A percentile compares a stretch with the other conserved stretches of the same genome.
These are phyloP conservation scores for Pulveroboletus ravenelii DNA, from an alignment of 768 basidiomycete genomes.

Conservation along the genomic window DNA sequence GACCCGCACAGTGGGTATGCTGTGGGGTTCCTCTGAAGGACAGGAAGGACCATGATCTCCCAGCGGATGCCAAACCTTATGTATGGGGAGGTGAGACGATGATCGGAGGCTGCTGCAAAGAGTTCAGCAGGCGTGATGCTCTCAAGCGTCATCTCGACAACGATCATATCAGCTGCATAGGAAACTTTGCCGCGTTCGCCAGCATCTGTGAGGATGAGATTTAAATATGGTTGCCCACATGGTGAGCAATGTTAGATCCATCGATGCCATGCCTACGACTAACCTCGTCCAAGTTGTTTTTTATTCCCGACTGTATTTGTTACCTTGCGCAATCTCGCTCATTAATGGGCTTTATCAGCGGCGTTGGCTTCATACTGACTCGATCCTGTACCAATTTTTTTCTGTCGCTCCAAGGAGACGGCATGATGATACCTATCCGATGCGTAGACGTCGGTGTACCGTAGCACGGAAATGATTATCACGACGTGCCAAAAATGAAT, in stretches of 20 bases:
- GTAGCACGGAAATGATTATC: slow-evolving; percentile 10
- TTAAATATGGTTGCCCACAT: slow-evolving; percentile 5
- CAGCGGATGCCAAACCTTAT: slow-evolving; percentile 23
- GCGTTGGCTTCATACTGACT: slow-evolving; percentile 6
- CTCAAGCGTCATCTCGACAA: slow-evolving; percentile 39
- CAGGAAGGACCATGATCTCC: slow-evolving; percentile 19
- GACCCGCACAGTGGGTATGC: slow-evolving; percentile 37
- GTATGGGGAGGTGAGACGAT: slow-evolving; percentile 26
- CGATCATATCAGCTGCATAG: slow-evolving; percentile 31
- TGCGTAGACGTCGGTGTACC: slow-evolving; percentile 10
- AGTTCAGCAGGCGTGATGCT: slow-evolving; percentile 37
- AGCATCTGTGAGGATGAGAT: slow-evolving; percentile 24
- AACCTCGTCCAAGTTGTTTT: slow-evolving; percentile 6
- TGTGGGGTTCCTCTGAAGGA: slow-evolving; percentile 31
- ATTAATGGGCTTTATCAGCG: slow-evolving; percentile 7
- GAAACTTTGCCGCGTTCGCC: slow-evolving; percentile 29
- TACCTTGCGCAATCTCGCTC: background rate
- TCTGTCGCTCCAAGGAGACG: background rate
- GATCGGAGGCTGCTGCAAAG: slow-evolving; percentile 36
- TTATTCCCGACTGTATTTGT: slow-evolving; percentile 5
- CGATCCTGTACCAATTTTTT: slow-evolving; percentile 10
- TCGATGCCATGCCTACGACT: background rate
- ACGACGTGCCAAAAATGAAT: background rate
- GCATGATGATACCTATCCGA: slow-evolving; percentile 11
- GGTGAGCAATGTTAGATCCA: slow-evolving; percentile 2